Evolutionary conservation across 2,329 filamentous ascomycete species (phyloP).

Genomic region (Didymella pomorum): DNA sequence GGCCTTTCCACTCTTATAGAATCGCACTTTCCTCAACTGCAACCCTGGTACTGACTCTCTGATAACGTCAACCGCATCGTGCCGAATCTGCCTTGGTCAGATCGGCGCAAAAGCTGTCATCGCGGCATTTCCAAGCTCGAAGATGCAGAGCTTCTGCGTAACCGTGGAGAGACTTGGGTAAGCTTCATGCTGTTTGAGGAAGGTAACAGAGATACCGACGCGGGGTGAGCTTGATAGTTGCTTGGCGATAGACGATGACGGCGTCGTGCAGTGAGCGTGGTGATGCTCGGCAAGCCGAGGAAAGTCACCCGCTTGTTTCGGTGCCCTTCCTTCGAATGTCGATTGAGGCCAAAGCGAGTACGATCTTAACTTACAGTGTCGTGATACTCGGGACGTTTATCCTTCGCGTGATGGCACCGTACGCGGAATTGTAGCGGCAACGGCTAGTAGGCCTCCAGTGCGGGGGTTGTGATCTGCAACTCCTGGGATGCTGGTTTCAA

Average conservation of each 20-base stretch:
- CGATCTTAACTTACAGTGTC: not conserved
- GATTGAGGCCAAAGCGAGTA: not conserved
- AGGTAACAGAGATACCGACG: constrained; percentile 37
- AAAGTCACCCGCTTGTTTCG: not conserved
- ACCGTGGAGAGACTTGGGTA: constrained; percentile 21
- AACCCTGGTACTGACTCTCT: not conserved
- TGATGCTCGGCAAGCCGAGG: not conserved
- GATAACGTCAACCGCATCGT: constrained; percentile 33
- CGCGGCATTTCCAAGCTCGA: constrained; percentile 20
- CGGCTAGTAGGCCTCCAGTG: not conserved
- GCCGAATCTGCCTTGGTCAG: constrained; percentile 12
- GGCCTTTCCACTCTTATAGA: constrained; percentile 1
- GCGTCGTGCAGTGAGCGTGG: constrained; percentile 24
- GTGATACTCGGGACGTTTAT: not conserved
- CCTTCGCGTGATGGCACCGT: constrained; percentile 3
- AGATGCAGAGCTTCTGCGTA: constrained; percentile 23
- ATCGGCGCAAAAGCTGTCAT: constrained; percentile 13
- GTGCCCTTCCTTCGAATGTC: not conserved
- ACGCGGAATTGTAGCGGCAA: constrained; percentile 2
- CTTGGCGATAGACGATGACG: constrained; percentile 43
- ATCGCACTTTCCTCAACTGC: not conserved
- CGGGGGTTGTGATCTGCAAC: constrained; percentile 12
- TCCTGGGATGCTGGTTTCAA: not conserved
- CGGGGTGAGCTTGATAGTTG: constrained; percentile 25
- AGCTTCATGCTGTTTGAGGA: constrained; percentile 40